Conservation (phyloP, 1,284 basidiomycete genomes). For the Testicularia cyperi region DNA sequence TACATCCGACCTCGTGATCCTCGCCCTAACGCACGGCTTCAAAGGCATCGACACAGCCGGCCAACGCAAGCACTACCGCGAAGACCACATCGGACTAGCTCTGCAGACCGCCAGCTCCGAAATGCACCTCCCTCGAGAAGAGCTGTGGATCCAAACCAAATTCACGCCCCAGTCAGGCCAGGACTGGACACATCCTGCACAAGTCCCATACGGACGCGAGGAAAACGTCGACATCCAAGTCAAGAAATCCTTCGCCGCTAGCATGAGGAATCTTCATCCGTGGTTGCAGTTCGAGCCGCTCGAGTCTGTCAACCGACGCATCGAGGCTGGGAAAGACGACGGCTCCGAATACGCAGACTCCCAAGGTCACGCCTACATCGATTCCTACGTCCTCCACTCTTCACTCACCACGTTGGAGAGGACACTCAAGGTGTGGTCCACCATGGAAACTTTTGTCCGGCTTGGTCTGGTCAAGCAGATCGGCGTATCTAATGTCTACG, state of each 20-base stretch:
- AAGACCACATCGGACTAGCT: slow-evolving; percentile 53
- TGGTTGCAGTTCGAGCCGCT: slow-evolving; percentile 26
- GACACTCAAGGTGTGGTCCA: slow-evolving; percentile 51
- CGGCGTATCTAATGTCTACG: slow-evolving; percentile 53
- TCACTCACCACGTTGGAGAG: slow-evolving; percentile 46
- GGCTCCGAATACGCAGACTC: slow-evolving; percentile 6
- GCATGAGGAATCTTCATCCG: slow-evolving; percentile 39
- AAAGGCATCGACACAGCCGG: slow-evolving; percentile 55
- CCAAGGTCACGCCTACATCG: slow-evolving; percentile 40
- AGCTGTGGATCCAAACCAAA: slow-evolving; percentile 56
- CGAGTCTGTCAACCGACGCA: slow-evolving; percentile 5
- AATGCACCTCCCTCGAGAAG: slow-evolving; percentile 25
- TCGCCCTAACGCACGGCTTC: slow-evolving; percentile 51
- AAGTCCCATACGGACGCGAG: slow-evolving; percentile 37
- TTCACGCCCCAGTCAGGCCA: slow-evolving; percentile 52
- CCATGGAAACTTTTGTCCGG: slow-evolving; percentile 49
- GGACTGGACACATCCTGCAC: slow-evolving; percentile 30
- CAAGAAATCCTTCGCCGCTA: slow-evolving; percentile 27
- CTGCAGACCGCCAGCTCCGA: slow-evolving; percentile 28
- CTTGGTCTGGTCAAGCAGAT: slow-evolving; percentile 47
- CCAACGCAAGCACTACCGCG: slow-evolving; percentile 57
- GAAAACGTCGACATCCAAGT: slow-evolving; percentile 45
- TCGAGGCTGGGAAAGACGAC: slow-evolving; percentile 4
- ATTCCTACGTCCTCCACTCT: slow-evolving; percentile 53
- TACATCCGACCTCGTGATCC: slow-evolving; percentile 43